Evolutionary conservation across 148 eudicot genomes (phyloP).

Genomic region (Silene conica): DNA sequence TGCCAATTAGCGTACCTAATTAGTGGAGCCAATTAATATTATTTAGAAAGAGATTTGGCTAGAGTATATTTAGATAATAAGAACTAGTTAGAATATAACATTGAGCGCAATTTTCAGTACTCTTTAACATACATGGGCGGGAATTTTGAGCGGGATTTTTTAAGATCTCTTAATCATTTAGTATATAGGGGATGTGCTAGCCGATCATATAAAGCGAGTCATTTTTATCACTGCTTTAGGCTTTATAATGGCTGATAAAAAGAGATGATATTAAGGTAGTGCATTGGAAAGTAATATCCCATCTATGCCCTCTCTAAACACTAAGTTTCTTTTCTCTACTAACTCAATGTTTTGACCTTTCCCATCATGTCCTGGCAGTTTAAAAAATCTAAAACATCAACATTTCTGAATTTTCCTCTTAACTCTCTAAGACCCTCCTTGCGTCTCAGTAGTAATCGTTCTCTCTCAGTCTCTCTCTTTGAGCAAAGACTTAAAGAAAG

Average conservation of each 20-base stretch:
- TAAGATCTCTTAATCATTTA: too few species aligned
- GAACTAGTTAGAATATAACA: too few species aligned
- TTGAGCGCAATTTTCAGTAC: too few species aligned
- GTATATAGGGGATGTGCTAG: too few species aligned
- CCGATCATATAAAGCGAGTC: neutral
- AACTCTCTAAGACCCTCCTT: neutral
- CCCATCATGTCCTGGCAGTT: neutral
- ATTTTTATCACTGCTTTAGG: neutral
- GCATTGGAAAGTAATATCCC: neutral
- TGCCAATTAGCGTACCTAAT: too few species aligned
- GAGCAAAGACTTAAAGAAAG: neutral
- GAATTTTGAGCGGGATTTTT: too few species aligned
- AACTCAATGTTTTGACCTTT: neutral
- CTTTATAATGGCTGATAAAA: neutral
- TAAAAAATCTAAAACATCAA: neutral
- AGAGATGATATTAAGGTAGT: neutral
- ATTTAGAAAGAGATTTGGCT: too few species aligned
- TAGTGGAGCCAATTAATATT: too few species aligned
- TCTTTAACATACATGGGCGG: too few species aligned
- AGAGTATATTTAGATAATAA: too few species aligned
- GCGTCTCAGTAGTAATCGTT: neutral
- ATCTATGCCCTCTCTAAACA: neutral
- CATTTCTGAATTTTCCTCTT: neutral
- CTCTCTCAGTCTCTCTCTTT: neutral
- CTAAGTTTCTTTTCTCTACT: neutral